Evolutionary conservation across 2,329 filamentous ascomycete species (phyloP), one percentile per base, ranked within the genome.

Genomic region (Diaporthe ampelina): DNA sequence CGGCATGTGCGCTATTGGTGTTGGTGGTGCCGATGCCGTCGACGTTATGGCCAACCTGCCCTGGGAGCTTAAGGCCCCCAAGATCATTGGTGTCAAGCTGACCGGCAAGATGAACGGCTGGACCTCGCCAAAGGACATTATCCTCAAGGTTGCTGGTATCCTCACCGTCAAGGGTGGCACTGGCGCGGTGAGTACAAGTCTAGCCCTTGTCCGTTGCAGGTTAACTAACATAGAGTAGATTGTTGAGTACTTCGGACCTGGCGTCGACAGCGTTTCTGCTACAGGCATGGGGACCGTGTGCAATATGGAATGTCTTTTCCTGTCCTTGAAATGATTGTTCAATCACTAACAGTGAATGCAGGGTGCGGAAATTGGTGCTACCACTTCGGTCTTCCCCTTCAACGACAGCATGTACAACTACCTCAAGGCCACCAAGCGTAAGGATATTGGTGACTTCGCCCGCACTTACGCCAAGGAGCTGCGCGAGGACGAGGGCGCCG

Each of bases 321-420:
- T 11, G 21, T 11, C 45, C 21, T n/a, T n/a, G 10, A n/a, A 50
- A 24, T 50, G 45, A n/a, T n/a, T n/a, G 3, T 24, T n/a, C 7
- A 19, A 15, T 17, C 15, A 19, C 61, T 50, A 29, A 65, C 43
- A 11, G 3, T 40, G 9, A 11, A 17, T 50, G 26, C 19, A 35
- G 4, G 59, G 87, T 81, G 91, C 92, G 79, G 92, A 94, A 80
- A 94, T 94, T 77, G 93, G 94, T 81, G 93, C 95, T 74, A 98
- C 96, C 26, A 98, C 96, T 72, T 97, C 95, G 21, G 82, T 98
- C 58, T 99, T 99, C 93, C 95, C 95, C 79, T 99, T 97, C 92
- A 98, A 97, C 88, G 94, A 98, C 85, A 92, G 94, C 83, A 98
- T 98, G 95, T 94, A 98, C 89, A 94, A 98, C 83, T 99, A 98